Base-by-base conservation (phyloP, 1,139 yeast species). In the Wickerhamomyces sp. region DNA sequence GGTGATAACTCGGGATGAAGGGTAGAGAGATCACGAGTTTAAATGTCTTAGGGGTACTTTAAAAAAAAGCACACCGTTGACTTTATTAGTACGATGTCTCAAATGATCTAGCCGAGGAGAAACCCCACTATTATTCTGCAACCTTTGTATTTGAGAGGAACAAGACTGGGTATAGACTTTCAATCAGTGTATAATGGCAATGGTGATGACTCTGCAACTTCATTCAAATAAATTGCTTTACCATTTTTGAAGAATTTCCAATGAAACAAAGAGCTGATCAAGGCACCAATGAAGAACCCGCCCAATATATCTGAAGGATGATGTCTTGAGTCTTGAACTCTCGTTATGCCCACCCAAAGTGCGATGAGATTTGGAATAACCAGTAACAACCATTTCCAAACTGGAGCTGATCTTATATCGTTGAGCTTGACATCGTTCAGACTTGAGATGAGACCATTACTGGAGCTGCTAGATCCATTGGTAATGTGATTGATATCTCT, bases 271-370 rank as follows among this genome's bases (percentile, higher is more conserved):
- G 64, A 60, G 2, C 80, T 78, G 27, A 77, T 51, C 2, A 56
- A 39, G 3, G 61, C 45, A 3, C 87, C 87, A 10, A 81, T 52
- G 2, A 61, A 12, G 1, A 70, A 58, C 2, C 95, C 95, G 32
- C 75, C 55, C 2, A 74, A 45, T 15, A 85, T 71, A 54, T 85
- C 95, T 24, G 72, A 61, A 49, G 78, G 80, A 55, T 83, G 88
- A 51, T 85, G 95, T 49, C 89, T 65, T 54, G 82, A 83, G 53
- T 85, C 94, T 50, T 78, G 82, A 13, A 81, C 73, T 44, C 86
- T 62, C 35, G 79, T 71, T 38, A 77, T 55, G 1, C 82, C 81
- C 40, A 78, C 66, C 49, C 73, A 72, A 3, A 65, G 47, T 0
- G 84, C 81, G 5, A 59, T 41, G 16, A 66, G 37, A 11, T 58